Evolutionary conservation across 148 eudicot genomes (phyloP).

Genomic region (Rhododendron mucronatum): DNA sequence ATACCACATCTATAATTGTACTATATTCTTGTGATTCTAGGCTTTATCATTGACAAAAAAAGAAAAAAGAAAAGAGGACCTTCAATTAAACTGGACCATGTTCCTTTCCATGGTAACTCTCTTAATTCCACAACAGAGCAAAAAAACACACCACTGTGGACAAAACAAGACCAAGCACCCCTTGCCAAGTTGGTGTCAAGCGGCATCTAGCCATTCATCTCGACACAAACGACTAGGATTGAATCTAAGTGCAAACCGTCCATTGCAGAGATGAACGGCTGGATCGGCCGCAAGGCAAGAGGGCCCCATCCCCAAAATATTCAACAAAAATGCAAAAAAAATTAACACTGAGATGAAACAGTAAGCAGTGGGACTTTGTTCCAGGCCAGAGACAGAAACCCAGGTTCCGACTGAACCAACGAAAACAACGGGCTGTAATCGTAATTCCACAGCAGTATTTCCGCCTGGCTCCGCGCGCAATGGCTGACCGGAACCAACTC

Average conservation of each 20-base stretch:
- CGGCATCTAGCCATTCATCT: too few species aligned
- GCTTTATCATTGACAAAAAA: too few species aligned
- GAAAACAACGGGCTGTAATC: constrained; percentile 55
- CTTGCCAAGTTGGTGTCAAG: too few species aligned
- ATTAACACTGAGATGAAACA: too few species aligned
- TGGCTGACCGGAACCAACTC: constrained; percentile 57
- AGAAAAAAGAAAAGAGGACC: neutral
- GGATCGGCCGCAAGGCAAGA: too few species aligned
- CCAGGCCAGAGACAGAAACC: constrained; percentile 13
- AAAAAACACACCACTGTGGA: neutral
- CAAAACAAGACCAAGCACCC: neutral
- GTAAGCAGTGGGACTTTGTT: too few species aligned
- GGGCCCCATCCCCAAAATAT: neutral
- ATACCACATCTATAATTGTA: neutral
- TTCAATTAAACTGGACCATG: neutral
- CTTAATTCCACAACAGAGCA: constrained; percentile 1
- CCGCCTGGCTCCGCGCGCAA: constrained; percentile 83
- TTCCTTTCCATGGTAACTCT: constrained; percentile 4
- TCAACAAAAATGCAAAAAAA: too few species aligned
- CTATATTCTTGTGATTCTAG: neutral
- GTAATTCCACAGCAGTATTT: constrained; percentile 71
- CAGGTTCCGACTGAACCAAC: constrained; percentile 47
- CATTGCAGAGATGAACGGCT: too few species aligned
- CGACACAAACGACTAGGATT: too few species aligned
- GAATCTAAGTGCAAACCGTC: too few species aligned